Percentiles rank a stretch among this genome's conserved stretches.
Conservation (phyloP, 2,329 filamentous ascomycete genomes). For the Colletotrichum sp. region DNA sequence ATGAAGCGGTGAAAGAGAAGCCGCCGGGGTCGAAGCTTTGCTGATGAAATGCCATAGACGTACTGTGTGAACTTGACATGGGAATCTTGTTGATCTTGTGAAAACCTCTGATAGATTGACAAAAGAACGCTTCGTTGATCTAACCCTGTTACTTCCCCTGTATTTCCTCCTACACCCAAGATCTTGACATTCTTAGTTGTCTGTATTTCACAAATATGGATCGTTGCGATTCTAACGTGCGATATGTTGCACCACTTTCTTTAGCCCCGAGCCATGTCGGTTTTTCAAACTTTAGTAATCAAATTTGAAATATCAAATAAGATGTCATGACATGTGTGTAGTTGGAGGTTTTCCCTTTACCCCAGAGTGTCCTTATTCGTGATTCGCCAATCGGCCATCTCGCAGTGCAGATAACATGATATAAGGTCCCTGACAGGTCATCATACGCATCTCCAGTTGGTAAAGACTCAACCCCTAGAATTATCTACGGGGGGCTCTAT, state of each 20-base stretch:
- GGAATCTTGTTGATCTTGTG: neutral
- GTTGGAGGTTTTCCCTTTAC: neutral
- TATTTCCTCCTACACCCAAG: rapidly evolving
- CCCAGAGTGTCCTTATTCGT: rapidly evolving
- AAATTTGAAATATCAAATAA: neutral
- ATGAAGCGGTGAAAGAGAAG: neutral
- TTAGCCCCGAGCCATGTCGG: neutral
- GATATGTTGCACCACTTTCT: neutral
- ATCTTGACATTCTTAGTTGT: neutral
- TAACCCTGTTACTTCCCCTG: neutral
- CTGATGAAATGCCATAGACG: neutral
- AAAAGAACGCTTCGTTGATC: neutral
- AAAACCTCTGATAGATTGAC: neutral
- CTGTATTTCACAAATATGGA: neutral
- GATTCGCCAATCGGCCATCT: neutral
- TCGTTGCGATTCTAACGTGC: neutral
- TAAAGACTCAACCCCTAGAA: rapidly evolving
- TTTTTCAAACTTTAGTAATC: neutral
- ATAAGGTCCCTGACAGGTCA: neutral
- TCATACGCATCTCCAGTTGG: neutral
- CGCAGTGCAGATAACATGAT: neutral
- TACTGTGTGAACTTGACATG: neutral
- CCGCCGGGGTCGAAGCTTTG: neutral
- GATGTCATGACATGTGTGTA: neutral
- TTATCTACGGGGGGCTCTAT: too few relatives aligned